Evolutionary conservation across 257 asterid species (phyloP).

Genomic region (Penstemon eatonii): DNA sequence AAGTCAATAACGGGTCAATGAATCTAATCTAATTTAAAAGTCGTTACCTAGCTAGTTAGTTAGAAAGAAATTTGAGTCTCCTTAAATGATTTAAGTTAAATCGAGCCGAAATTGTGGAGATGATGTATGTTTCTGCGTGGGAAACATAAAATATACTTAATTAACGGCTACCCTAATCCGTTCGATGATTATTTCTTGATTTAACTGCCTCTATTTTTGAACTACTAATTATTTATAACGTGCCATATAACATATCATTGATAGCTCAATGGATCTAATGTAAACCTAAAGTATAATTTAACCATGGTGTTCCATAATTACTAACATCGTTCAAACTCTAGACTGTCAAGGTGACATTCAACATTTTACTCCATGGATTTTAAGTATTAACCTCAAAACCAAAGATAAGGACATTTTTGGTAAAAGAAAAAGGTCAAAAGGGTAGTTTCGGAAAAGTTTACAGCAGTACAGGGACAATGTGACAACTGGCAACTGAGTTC

Average conservation of each 20-base stretch:
- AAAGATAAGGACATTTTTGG: neutral
- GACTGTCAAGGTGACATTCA: constrained; percentile 1
- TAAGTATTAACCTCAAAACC: neutral
- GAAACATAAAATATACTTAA: no score
- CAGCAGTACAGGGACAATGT: constrained; percentile 40
- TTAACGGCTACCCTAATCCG: neutral
- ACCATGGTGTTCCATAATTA: constrained; percentile 1
- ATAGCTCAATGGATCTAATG: constrained; percentile 7
- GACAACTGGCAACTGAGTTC: constrained; percentile 4
- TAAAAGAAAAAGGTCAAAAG: neutral
- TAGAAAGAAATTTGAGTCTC: no score
- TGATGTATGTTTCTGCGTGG: no score
- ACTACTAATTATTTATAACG: constrained; percentile 2
- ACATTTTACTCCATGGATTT: neutral
- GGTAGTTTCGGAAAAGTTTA: constrained; percentile 18
- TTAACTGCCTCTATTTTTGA: neutral
- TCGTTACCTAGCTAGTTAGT: no score
- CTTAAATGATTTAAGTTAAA: no score
- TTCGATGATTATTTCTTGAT: neutral
- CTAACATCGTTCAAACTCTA: neutral
- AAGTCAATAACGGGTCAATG: no score
- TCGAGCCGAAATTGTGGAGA: no score
- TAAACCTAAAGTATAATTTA: neutral
- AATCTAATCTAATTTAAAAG: no score
- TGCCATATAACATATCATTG: constrained; percentile 8